These are phyloP conservation scores for Claviceps purpurea DNA, from an alignment of 2,329 filamentous ascomycete species.

Conservation along the genomic window DNA sequence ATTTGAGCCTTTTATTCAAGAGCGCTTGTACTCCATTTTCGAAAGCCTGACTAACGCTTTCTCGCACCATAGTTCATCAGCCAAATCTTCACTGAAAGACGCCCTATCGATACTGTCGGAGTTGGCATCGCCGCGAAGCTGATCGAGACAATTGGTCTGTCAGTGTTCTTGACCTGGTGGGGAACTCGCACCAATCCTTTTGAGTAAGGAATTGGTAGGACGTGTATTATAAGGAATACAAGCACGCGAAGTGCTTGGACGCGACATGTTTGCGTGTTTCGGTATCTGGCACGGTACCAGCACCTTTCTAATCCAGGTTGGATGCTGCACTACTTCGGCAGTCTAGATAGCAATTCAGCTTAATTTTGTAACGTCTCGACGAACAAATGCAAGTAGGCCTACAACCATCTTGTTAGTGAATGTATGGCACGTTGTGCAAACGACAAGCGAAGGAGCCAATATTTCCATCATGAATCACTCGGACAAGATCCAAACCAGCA, in stretches of 20 bases:
- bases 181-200: slow-evolving; percentile 90
- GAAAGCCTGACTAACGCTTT: neutral
- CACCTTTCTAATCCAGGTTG: neutral
- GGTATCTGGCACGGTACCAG: neutral
- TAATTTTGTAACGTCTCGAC: neutral
- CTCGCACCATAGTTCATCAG: slow-evolving; percentile 53
- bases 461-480: too few relatives aligned
- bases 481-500: too few relatives aligned
- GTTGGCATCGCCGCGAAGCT: slow-evolving; percentile 73
- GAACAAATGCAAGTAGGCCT: neutral
- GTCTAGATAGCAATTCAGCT: slow-evolving; percentile 2
- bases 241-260: neutral
- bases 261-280: neutral
- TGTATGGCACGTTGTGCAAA: neutral
- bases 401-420: neutral
- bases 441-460: too few relatives aligned
- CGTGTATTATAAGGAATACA: neutral
- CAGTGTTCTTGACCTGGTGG: slow-evolving; percentile 93
- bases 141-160: slow-evolving; percentile 86
- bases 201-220: slow-evolving; percentile 36
- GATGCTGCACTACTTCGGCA: neutral
- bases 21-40: neutral
- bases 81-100: slow-evolving; percentile 82
- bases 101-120: slow-evolving; percentile 78
- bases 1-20: neutral